Base-by-base conservation (phyloP, 495 filamentous ascomycete genomes). In the Antarctomyces pellizariae region DNA sequence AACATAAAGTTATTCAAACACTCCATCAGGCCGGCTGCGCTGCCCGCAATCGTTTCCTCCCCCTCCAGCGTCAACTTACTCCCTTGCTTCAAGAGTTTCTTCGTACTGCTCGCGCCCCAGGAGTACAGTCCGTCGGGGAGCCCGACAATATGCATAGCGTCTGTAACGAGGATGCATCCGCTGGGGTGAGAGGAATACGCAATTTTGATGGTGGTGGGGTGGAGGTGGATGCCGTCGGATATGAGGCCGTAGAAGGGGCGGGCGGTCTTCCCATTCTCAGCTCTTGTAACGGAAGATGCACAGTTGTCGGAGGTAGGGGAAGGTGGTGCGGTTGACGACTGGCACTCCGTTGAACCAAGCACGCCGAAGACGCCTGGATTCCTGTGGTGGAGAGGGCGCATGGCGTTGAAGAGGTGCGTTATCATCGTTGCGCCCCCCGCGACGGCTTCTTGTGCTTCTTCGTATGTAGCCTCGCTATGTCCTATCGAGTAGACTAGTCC, bases 361-460 rank as follows among this genome's bases (percentile, higher is more conserved):
- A 82, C 55, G 12, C 79, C 78, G 41, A 84, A 82, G 36, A 84
- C 62, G 22, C 78, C 77, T 0, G 78, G 77, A 44, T 82, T 73
- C 19, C 78, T 71, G 53, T 84, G 77, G 43, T 79, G 74, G 5
- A 84, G 65, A 9, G 74, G 75, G 3, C 66, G 61, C 77, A 89
- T 89, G 9, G 77, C 79, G 41, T 90, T 89, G 58, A 86, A 90
- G 2, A 89, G 57, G 40, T 90, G 79, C 1, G 79, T 90, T 18
- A 89, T 65, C 75, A 79, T 83, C 16, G 56, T 76, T 1, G 73
- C 75, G 22, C 78, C 78, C 12, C 60, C 47, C n/a, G 49, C 43
- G 1, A 80, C 62, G 8, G 74, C 75, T 2, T 47, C 46, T 1
- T 63, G 56, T 1, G 74, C 76, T 34, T 75, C 54, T 36, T 79